Evolutionary conservation across 305 asterid species (phyloP).

Genomic region (Fraxinus albicans): DNA sequence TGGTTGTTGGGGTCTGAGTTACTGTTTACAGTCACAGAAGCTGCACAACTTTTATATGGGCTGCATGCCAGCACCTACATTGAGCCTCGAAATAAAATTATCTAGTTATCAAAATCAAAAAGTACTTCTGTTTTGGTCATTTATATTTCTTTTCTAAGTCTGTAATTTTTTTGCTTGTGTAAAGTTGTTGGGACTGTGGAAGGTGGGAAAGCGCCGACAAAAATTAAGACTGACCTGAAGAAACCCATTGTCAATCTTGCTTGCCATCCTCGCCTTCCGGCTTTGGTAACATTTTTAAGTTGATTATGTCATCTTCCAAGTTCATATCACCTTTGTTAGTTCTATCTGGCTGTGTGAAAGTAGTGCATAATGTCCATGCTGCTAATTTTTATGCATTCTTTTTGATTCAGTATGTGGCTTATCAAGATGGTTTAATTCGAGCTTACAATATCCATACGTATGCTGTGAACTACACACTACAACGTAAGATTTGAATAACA

Average conservation of each 20-base stretch:
- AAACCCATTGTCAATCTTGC: constrained; percentile 97
- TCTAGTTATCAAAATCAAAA: not conserved
- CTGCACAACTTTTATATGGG: not conserved
- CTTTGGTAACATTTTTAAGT: constrained; percentile 56
- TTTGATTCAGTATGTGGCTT: constrained; percentile 87
- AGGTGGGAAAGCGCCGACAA: constrained; percentile 97
- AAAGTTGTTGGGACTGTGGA: constrained; percentile 98
- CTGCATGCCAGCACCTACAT: not conserved
- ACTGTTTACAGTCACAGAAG: not conserved
- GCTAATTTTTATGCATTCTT: constrained; percentile 30
- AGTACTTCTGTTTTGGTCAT: not conserved
- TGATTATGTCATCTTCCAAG: constrained; percentile 20
- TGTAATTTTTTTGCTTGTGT: constrained; percentile 32
- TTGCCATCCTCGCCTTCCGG: constrained; percentile 99
- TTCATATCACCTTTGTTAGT: constrained; percentile 12
- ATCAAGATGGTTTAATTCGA: constrained; percentile 95
- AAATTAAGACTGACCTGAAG: constrained; percentile 98
- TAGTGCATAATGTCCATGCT: constrained; percentile 15
- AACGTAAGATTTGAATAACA: constrained; percentile 61
- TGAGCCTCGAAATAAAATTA: not conserved
- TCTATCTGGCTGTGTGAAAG: constrained; percentile 14
- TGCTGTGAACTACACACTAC: constrained; percentile 93
- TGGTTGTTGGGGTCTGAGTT: not conserved
- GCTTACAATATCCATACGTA: constrained; percentile 94
- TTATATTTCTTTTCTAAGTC: constrained; percentile 24